A percentile compares a stretch with the other conserved stretches of the same genome.
Conservation (phyloP, 345 rosid species). For the Nasturtium officinale region DNA sequence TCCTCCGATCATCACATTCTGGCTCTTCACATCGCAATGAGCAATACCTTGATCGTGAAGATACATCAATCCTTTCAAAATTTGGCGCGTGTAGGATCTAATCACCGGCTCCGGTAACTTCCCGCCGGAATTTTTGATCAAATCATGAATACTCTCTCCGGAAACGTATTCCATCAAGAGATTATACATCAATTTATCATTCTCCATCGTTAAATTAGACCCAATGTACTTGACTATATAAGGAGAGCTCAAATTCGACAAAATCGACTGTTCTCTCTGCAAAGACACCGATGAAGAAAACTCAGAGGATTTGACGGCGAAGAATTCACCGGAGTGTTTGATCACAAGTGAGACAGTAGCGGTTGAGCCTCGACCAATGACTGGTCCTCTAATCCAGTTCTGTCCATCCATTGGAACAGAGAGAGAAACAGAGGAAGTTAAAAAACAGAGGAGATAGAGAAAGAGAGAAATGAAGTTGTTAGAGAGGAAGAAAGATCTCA, state of each 20-base stretch:
- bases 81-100: conserved; percentile 48
- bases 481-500: conserved; percentile 25
- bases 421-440: conserved; percentile 17
- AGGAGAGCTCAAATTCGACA: conserved; percentile 67
- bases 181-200: conserved; percentile 49
- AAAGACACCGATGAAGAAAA: conserved; percentile 54
- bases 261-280: conserved; percentile 55
- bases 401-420: conserved; percentile 42
- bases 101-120: conserved; percentile 56
- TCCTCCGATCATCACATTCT: conserved; percentile 65
- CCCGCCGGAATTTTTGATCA: conserved; percentile 60
- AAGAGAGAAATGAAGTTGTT: conserved; percentile 2
- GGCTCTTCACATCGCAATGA: conserved; percentile 85
- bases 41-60: conserved; percentile 62
- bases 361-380: conserved; percentile 83
- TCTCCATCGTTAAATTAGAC: conserved; percentile 44
- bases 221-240: conserved; percentile 68
- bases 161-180: conserved; percentile 67
- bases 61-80: conserved; percentile 60
- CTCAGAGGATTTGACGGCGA: conserved; percentile 74
- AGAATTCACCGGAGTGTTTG: conserved; percentile 50
- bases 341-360: conserved; percentile 78
- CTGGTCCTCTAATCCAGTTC: conserved; percentile 79
- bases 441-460: conserved; percentile 14
- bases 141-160: conserved; percentile 70